These are phyloP conservation scores for Geotrichum europaeum DNA, from an alignment of 1,139 yeast species.

Conservation along the genomic window DNA sequence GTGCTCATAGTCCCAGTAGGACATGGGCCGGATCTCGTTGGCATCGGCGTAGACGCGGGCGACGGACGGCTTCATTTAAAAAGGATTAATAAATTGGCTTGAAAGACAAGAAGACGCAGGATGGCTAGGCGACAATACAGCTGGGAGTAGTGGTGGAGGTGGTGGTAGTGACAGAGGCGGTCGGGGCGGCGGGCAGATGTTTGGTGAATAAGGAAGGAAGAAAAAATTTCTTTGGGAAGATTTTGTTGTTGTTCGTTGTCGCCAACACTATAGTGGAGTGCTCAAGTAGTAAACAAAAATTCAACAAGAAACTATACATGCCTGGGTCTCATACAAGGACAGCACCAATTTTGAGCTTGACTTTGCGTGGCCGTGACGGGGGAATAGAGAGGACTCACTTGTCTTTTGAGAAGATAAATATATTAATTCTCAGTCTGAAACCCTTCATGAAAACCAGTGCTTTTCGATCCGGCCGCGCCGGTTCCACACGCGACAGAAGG, in stretches of 20 bases:
- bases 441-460: too few species aligned
- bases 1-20: constrained; percentile 86
- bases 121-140: neutral
- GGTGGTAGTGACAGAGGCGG: neutral
- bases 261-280: neutral
- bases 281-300: neutral
- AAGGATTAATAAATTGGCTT: neutral
- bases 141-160: neutral
- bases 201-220: neutral
- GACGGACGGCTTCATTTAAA: constrained; percentile 43
- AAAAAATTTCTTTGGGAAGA: constrained; percentile 1
- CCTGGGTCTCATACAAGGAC: neutral
- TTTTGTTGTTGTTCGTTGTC: neutral
- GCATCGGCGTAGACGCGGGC: constrained; percentile 88
- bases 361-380: too few species aligned
- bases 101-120: neutral
- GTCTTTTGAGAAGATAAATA: too few species aligned
- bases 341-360: neutral
- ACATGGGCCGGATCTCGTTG: constrained; percentile 67
- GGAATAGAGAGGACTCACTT: too few species aligned
- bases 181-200: neutral
- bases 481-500: too few species aligned
- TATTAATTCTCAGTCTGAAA: too few species aligned
- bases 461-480: too few species aligned
- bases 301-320: too few species aligned